These are phyloP conservation scores for Solanum habrochaites DNA, from an alignment of 257 asterid species.

Conservation along the genomic window DNA sequence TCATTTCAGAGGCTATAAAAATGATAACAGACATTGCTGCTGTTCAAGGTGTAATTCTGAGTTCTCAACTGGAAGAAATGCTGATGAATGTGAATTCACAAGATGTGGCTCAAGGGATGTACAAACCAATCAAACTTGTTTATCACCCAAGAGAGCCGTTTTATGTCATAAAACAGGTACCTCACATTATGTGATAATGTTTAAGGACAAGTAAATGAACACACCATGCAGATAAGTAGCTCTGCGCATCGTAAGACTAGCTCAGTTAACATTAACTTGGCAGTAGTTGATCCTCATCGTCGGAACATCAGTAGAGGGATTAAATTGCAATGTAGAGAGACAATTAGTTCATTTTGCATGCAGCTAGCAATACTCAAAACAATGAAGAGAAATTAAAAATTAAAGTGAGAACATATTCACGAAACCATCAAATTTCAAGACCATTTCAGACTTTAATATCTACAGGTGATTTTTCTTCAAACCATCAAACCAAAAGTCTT, in stretches of 20 bases:
- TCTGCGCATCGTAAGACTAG: background rate
- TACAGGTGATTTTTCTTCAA: background rate
- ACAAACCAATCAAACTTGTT: conserved; percentile 53
- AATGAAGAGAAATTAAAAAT: background rate
- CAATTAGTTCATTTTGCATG: background rate
- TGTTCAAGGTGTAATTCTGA: conserved; percentile 63
- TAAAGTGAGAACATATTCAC: background rate
- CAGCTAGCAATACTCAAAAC: background rate
- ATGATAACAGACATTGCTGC: conserved; percentile 59
- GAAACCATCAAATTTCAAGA: background rate
- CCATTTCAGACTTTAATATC: background rate
- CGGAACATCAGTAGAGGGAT: background rate
- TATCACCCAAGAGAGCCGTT: conserved; percentile 78
- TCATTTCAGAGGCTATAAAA: conserved; percentile 39
- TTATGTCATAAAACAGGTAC: conserved; percentile 68
- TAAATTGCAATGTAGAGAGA: background rate
- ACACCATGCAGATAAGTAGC: background rate
- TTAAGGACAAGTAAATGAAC: background rate
- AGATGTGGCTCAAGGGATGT: conserved; percentile 32
- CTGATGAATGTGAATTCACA: conserved; percentile 41
- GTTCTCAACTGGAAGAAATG: conserved; percentile 77
- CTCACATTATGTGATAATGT: background rate
- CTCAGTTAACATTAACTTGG: background rate
- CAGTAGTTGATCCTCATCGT: background rate
- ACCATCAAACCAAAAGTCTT: background rate